These are phyloP conservation scores for Prunus mira DNA, from an alignment of 306 rosid genomes.

Conservation along the genomic window DNA sequence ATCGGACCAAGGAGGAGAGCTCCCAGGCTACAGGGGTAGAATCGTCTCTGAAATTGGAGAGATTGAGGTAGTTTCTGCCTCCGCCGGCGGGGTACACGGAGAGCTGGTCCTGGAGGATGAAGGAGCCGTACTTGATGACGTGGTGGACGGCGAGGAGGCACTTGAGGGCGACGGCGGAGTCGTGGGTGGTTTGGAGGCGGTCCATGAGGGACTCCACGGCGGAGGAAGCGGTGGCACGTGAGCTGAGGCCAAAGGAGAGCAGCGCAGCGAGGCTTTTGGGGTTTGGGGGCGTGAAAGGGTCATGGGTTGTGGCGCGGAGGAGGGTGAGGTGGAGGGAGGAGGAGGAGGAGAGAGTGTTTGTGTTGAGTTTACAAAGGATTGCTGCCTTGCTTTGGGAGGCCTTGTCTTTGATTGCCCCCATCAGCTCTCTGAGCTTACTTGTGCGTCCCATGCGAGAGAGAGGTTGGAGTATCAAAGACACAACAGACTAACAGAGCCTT, in stretches of 20 bases:
- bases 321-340: slow-evolving; percentile 47
- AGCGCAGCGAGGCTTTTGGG: slow-evolving; percentile 48
- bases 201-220: slow-evolving; percentile 71
- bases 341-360: slow-evolving; percentile 25
- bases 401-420: slow-evolving; percentile 77
- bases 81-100: slow-evolving; percentile 64
- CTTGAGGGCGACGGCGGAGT: slow-evolving; percentile 87
- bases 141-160: slow-evolving; percentile 77
- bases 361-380: slow-evolving; percentile 42
- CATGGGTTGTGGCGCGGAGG: slow-evolving; percentile 82
- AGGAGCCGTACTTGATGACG: slow-evolving; percentile 54
- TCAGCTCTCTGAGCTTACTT: slow-evolving; percentile 39
- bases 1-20: slow-evolving; percentile 78
- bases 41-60: slow-evolving; percentile 71
- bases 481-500: no score
- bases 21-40: slow-evolving; percentile 51
- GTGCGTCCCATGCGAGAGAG: slow-evolving; percentile 29
- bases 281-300: slow-evolving; percentile 53
- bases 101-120: slow-evolving; percentile 89
- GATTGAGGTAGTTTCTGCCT: slow-evolving; percentile 89
- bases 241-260: slow-evolving; percentile 58
- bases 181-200: slow-evolving; percentile 63
- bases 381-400: slow-evolving; percentile 83
- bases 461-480: no score
- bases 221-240: slow-evolving; percentile 79